phyloP scores from a whole-genome alignment of 78 protist species.

The Chrysochromulina tobinii region DNA sequence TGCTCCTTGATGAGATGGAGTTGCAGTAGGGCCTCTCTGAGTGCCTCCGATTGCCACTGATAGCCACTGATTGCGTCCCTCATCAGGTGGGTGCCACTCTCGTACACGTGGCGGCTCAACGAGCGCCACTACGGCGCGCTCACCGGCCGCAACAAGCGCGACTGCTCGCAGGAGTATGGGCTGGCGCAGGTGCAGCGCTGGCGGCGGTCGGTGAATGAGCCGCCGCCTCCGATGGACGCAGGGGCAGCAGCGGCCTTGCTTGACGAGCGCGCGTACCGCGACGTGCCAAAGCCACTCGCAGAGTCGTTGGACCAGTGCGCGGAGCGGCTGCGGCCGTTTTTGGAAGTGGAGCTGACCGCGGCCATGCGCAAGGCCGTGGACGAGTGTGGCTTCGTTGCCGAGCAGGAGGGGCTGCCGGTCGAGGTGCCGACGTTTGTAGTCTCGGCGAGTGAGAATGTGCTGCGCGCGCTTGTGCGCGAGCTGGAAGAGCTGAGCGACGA shows the following conservation, averaged over 20 bases:
- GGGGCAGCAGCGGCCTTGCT: background rate
- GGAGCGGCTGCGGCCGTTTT: background rate
- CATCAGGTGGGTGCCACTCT: slow-evolving; percentile 58
- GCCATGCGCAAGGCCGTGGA: background rate
- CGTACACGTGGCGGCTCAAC: slow-evolving; percentile 82
- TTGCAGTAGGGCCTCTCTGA: background rate
- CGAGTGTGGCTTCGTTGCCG: background rate
- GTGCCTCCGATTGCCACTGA: too few relatives aligned
- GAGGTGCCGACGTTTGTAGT: background rate
- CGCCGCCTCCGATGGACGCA: background rate
- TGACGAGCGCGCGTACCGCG: background rate
- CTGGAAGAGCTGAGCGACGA: background rate
- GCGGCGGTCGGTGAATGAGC: background rate
- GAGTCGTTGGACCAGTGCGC: background rate
- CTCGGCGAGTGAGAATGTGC: background rate
- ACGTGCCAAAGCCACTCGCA: background rate
- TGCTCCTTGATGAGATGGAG: slow-evolving; percentile 29
- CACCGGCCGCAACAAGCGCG: background rate
- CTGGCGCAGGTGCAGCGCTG: background rate
- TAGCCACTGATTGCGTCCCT: too few relatives aligned
- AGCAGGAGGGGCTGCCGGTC: background rate
- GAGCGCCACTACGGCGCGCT: slow-evolving; percentile 93
- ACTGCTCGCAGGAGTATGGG: background rate
- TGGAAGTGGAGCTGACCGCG: background rate
- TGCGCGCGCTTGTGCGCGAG: background rate